Evolutionary conservation across 345 rosid genomes (phyloP).

Genomic region (Citrus maxima): DNA sequence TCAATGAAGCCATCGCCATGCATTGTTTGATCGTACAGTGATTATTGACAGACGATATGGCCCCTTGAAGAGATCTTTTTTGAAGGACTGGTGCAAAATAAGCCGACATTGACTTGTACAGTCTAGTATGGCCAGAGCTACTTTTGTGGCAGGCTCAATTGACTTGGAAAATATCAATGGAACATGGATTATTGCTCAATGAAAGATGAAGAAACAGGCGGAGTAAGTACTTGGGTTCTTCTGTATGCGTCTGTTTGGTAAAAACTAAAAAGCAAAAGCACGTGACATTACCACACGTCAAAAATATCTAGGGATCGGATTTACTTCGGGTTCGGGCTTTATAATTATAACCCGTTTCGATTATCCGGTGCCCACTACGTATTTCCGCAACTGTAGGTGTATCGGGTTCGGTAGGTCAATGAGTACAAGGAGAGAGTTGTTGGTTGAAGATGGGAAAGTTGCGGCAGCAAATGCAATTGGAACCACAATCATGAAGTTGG

Average conservation of each 20-base stretch:
- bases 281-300: too few relatives aligned
- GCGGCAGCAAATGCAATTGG: slow-evolving; percentile 37
- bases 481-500: slow-evolving; percentile 28
- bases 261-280: too few relatives aligned
- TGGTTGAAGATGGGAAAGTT: slow-evolving; percentile 29
- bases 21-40: slow-evolving; percentile 16
- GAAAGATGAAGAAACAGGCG: too few relatives aligned
- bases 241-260: too few relatives aligned
- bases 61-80: slow-evolving; percentile 23
- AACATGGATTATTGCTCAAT: slow-evolving; percentile 13
- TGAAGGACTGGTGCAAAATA: slow-evolving; percentile 23
- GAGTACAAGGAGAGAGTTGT: slow-evolving; percentile 9
- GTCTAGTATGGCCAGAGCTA: slow-evolving; percentile 16
- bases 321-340: too few relatives aligned
- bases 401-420: too few relatives aligned
- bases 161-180: slow-evolving; percentile 23
- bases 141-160: slow-evolving; percentile 14
- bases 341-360: too few relatives aligned
- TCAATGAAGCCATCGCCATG: not conserved
- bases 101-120: not conserved
- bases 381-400: too few relatives aligned
- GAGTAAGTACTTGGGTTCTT: too few relatives aligned
- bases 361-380: too few relatives aligned
- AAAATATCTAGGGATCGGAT: too few relatives aligned
- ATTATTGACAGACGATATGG: slow-evolving; percentile 17